Conservation (phyloP, 176 grass and related monocot genomes). For the Elymus sibiricus region DNA sequence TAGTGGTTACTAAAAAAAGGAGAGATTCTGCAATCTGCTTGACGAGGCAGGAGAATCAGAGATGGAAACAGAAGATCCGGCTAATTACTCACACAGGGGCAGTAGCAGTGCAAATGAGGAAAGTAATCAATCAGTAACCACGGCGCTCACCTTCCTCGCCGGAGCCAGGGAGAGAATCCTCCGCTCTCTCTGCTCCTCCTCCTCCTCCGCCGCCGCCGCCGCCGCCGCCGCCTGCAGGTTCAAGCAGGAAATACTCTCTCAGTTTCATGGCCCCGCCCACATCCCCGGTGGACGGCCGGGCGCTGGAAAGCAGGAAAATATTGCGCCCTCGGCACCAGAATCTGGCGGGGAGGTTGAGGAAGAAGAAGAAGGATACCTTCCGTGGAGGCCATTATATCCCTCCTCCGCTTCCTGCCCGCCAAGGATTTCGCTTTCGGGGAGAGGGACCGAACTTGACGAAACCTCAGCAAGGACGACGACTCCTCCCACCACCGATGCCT, state of each 20-base stretch:
- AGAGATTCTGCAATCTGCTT: background rate
- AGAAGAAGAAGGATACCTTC: conserved; percentile 49
- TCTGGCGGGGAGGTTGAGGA: background rate
- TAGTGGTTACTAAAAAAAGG: background rate
- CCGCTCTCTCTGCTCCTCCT: background rate
- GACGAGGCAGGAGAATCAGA: background rate
- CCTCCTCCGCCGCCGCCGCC: background rate
- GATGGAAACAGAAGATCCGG: conserved; percentile 18
- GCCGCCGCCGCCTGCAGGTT: conserved; percentile 20
- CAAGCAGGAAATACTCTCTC: conserved; percentile 47
- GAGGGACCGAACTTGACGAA: conserved; percentile 3
- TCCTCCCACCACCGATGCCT: conserved; percentile 19
- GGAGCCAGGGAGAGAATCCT: background rate
- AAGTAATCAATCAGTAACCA: background rate
- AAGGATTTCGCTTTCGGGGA: conserved; percentile 23
- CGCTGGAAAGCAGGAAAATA: background rate
- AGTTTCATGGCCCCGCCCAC: conserved; percentile 45
- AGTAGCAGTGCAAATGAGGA: background rate
- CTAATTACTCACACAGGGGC: background rate
- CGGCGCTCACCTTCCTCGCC: conserved; percentile 51
- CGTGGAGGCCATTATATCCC: conserved; percentile 56
- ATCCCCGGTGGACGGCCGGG: too few species aligned
- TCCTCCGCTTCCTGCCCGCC: background rate
- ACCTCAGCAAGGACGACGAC: conserved; percentile 7
- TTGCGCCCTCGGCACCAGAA: conserved; percentile 3